Base-by-base conservation (phyloP, 371 early-diverging fungal species). In the Syncephalastrum sp. region DNA sequence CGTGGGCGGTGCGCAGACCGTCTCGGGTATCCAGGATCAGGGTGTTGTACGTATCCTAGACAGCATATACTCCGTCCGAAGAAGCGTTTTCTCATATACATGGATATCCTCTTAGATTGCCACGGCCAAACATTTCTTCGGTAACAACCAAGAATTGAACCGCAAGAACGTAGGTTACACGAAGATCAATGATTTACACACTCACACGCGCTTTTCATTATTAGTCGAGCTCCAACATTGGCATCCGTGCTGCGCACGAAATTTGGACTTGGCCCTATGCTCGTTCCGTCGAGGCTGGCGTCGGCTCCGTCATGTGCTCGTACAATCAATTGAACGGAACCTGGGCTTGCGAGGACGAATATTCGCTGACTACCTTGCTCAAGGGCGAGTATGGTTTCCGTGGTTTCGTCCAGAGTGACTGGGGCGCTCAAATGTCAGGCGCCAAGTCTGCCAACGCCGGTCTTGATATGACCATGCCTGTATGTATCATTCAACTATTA, bases 391-490 rank as follows among this genome's bases (percentile, higher is more conserved):
- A 81, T 48, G 67, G 62, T 14, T 81, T 77, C 58, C 56, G 56
- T 21, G 64, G 67, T 4, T 67, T 67, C 47, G 62, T 70, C 1
- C 56, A 57, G 50, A 61, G 59, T 19, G 71, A 70, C 38, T 70
- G 71, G 70, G 47, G 53, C 14, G 71, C 71, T 14, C 59, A 63
- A 1, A 54, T 56, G 19, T 66, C 67, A 2, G 57, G 60, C 13
- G 50, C 47, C n/a, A 54, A 52, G 29, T 47, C 71, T 27, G 72
- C 60, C 15, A 67, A 72, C 47, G 69, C 58, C 33, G 77, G 82
- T 12, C 52, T 75, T 23, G 83, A 78, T 59, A 74, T 82, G 77
- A 70, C 72, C 47, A 81, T 83, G 82, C 80, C 83, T 48, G 77
- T 75, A 24, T 56, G 57, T 46, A n/a, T 47, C 21, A 21, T 21